Percentiles rank a stretch among this genome's conserved stretches.
Evolutionary conservation across 2,329 filamentous ascomycete species (phyloP).

Genomic region (Biscogniauxia sp.): DNA sequence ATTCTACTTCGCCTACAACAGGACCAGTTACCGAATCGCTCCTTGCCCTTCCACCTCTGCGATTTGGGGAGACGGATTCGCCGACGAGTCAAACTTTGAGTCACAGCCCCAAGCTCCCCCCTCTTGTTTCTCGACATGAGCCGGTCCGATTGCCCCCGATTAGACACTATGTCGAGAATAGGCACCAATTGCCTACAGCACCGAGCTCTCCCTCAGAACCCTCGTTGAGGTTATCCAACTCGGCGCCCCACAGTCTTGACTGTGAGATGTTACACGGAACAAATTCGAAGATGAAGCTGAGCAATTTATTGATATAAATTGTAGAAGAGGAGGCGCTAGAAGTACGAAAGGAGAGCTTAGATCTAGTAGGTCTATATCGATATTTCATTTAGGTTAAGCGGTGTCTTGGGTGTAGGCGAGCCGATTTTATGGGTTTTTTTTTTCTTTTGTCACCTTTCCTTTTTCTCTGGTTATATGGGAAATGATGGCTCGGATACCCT

Average conservation of each 20-base stretch:
- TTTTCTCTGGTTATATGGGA: not conserved
- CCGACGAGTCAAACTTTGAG: slow-evolving; percentile 7
- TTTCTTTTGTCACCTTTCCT: not conserved
- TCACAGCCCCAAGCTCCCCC: slow-evolving; percentile 8
- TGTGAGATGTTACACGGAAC: not conserved
- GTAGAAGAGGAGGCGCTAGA: not conserved
- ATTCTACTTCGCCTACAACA: slow-evolving; percentile 56
- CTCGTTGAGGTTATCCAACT: slow-evolving; percentile 3
- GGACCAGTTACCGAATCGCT: slow-evolving; percentile 36
- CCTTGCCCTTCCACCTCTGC: slow-evolving; percentile 40
- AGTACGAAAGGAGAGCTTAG: not conserved
- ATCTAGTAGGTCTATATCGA: not conserved
- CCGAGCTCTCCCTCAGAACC: slow-evolving; percentile 32
- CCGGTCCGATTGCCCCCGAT: slow-evolving; percentile 25
- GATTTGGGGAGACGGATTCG: slow-evolving; percentile 15
- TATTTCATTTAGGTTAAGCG: not conserved
- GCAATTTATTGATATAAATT: slow-evolving; percentile 6
- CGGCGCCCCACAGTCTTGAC: not conserved
- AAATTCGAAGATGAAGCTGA: slow-evolving; percentile 13
- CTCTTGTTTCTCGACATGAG: slow-evolving; percentile 2
- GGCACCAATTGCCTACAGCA: slow-evolving; percentile 31
- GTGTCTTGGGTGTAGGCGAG: not conserved
- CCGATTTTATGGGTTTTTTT: not conserved
- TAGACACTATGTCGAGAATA: slow-evolving; percentile 26
- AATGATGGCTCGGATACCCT: not conserved